Conservation (phyloP, 805 yeast genomes). For the Wickerhamiella australiensis region DNA sequence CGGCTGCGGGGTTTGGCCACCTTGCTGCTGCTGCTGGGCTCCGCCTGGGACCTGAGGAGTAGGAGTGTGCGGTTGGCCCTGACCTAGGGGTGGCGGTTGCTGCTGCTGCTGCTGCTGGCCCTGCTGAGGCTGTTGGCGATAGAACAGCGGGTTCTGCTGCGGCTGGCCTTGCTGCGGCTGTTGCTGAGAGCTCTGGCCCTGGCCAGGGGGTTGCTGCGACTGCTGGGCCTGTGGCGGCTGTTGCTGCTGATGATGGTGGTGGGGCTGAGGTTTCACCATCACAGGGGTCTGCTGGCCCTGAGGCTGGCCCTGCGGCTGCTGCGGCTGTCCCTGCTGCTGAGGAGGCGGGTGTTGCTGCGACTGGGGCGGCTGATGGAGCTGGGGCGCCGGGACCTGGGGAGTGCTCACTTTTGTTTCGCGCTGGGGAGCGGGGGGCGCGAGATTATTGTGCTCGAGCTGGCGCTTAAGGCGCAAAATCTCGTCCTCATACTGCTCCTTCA, state of each 20-base stretch:
- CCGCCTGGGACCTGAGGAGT: not conserved
- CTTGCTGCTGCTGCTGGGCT: not conserved
- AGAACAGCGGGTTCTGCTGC: not conserved
- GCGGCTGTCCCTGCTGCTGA: constrained; percentile 20
- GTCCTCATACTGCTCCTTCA: constrained; percentile 92
- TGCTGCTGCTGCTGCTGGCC: constrained; percentile 13
- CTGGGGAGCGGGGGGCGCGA: constrained; percentile 26
- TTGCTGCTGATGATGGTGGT: constrained; percentile 20
- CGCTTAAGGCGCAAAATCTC: constrained; percentile 76
- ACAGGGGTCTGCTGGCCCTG: constrained; percentile 13
- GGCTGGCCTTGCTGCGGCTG: constrained; percentile 13
- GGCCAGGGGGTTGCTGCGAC: not conserved
- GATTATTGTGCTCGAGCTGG: constrained; percentile 50
- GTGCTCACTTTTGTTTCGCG: constrained; percentile 15
- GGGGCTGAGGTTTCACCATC: constrained; percentile 25
- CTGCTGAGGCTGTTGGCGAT: constrained; percentile 16
- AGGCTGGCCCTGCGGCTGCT: too few relatives aligned
- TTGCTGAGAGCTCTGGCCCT: constrained; percentile 15
- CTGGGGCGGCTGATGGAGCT: constrained; percentile 17
- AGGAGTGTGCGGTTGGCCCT: constrained; percentile 14
- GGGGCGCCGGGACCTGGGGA: constrained; percentile 8
- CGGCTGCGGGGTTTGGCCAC: constrained; percentile 12
- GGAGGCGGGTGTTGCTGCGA: constrained; percentile 23
- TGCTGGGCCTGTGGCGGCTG: too few relatives aligned
- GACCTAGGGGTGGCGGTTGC: too few relatives aligned